These are phyloP conservation scores for Paraphoma chrysanthemicola DNA, from an alignment of 2,329 filamentous ascomycete genomes.

Conservation along the genomic window DNA sequence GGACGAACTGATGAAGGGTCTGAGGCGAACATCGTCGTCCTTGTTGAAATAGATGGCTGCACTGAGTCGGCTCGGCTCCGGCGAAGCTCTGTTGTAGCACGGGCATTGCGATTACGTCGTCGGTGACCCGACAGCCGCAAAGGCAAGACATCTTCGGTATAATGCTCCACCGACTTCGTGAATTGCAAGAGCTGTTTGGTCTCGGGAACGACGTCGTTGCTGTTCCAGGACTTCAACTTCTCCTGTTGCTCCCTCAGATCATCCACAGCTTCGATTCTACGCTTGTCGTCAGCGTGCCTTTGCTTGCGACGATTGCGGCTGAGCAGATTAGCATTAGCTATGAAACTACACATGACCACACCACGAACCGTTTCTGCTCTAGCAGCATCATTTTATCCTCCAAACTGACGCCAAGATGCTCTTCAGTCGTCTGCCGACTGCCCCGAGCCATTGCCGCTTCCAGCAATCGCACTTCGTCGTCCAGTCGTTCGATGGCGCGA, in stretches of 20 bases:
- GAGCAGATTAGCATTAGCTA: not conserved
- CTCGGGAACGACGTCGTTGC: not conserved
- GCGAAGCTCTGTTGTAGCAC: not conserved
- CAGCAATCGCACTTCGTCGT: slow-evolving; percentile 1
- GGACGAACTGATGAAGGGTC: too few species aligned
- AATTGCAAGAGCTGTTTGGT: not conserved
- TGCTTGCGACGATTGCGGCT: slow-evolving; percentile 1
- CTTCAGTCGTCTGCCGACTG: not conserved
- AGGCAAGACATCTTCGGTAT: not conserved
- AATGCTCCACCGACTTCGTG: not conserved
- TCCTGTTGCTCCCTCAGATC: not conserved
- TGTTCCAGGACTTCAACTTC: not conserved
- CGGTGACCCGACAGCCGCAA: not conserved
- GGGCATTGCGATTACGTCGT: not conserved
- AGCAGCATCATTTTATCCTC: not conserved
- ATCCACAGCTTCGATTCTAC: not conserved
- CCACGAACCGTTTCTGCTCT: not conserved
- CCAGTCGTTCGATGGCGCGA: not conserved
- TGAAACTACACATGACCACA: not conserved
- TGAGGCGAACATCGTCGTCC: not conserved
- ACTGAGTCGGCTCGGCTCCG: not conserved
- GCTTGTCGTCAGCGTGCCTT: not conserved
- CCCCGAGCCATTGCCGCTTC: not conserved
- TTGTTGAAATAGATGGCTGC: not conserved
- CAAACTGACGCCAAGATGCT: not conserved